Base-by-base conservation (phyloP, 441 rosid genomes). In the Daphne laureola region DNA sequence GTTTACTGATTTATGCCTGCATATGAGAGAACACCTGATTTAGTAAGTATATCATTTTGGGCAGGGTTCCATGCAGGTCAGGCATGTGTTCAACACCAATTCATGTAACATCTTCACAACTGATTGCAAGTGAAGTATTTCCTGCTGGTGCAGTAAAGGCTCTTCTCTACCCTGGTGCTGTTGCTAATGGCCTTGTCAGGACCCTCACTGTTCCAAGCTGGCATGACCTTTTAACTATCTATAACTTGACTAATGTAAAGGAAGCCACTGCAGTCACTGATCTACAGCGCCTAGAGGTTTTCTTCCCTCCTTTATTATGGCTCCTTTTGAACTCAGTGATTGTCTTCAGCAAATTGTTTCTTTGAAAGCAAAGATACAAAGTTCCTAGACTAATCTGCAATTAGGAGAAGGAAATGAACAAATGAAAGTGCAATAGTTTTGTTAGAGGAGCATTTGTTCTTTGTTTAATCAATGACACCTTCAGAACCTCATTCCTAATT, bases 231-330 rank as follows among this genome's bases (percentile, higher is more conserved):
- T 72, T 89, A 43, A 62, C 57, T 67, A 74, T 82, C 31, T 86
- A 82, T 63, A 89, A 86, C 67, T 81, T 92, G 71, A 89, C 94
- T 54, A 46, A 63, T 45, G 72, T 66, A 8, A 92, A 82, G 73
- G 94, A 84, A 61, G 82, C 97, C 48, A 61, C 96, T 27, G 82
- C 96, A 3, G 67, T 81, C 7, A 69, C 82, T 21, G 97, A 92
- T 75, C 96, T 92, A 55, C 97, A 86, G 70, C 94, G 87, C 61
- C 69, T 89, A 55, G 97, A 92, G 98, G 97, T 89, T 70, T 45
- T 40, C 15, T 55, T 55, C 49, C 52, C 49, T 26, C 49, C 12
- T 23, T 31, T 31, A 31, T 31, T 31, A 4, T 31, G 36, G 8
- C 36, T 4, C 3, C 8, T 31, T 31, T 31, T 31, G 36, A 31